Evolutionary conservation across 805 yeast genomes (phyloP).

Genomic region (Yamadazyma sp.): DNA sequence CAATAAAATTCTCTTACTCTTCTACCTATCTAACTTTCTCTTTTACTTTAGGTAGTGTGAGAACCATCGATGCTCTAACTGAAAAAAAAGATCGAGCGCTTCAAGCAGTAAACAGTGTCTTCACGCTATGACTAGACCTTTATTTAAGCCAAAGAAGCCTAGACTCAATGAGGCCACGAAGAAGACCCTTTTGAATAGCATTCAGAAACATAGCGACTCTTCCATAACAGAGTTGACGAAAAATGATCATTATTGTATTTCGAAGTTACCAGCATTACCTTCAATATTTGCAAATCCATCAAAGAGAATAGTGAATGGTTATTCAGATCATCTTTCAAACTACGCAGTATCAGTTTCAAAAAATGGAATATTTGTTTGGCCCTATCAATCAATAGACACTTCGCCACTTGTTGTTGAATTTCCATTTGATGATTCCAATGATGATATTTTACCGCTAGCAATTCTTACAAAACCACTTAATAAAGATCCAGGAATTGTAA

Average conservation of each 20-base stretch:
- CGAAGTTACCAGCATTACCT: constrained; percentile 57
- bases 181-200: neutral
- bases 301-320: constrained; percentile 30
- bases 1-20: too few relatives aligned
- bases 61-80: constrained; percentile 1
- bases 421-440: constrained; percentile 30
- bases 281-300: constrained; percentile 15
- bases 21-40: too few relatives aligned
- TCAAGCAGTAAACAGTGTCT: too few relatives aligned
- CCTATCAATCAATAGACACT: constrained; percentile 58
- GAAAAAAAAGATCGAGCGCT: neutral
- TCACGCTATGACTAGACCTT: constrained; percentile 9
- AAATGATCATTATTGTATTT: constrained; percentile 55
- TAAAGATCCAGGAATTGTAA: constrained; percentile 66
- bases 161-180: constrained; percentile 1
- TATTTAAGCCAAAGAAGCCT: constrained; percentile 16
- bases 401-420: constrained; percentile 57
- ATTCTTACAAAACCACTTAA: constrained; percentile 53
- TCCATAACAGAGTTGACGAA: constrained; percentile 47
- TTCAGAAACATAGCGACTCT: neutral
- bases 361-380: constrained; percentile 64
- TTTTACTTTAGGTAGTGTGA: neutral
- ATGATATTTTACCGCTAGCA: constrained; percentile 45
- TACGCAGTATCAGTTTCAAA: constrained; percentile 50
- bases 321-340: constrained; percentile 44